Conservation (phyloP, 73 alveolate species). For the Symbiodinium pilosum region DNA sequence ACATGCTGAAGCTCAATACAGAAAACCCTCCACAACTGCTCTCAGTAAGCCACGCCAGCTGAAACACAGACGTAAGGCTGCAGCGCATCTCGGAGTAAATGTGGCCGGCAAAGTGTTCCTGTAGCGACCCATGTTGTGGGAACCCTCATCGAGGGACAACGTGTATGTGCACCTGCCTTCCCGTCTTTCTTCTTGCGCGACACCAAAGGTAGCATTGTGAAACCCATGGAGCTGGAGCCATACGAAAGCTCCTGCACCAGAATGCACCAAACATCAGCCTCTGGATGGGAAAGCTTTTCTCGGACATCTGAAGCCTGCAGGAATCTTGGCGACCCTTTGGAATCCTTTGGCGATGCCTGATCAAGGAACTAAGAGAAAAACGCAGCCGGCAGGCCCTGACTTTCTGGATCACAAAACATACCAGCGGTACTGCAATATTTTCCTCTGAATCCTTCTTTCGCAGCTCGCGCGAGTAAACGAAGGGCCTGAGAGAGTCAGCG, state of each 20-base stretch:
- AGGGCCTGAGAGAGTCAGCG: not conserved
- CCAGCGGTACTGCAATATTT: not conserved
- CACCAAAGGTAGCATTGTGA: not conserved
- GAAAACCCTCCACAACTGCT: too few relatives aligned
- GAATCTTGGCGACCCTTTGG: slow-evolving; percentile 2
- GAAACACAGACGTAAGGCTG: too few relatives aligned
- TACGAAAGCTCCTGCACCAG: not conserved
- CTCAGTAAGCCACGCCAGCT: not conserved
- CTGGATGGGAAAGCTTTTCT: too few relatives aligned
- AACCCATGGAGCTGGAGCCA: not conserved
- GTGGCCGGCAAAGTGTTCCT: slow-evolving; percentile 22
- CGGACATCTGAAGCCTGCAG: too few relatives aligned
- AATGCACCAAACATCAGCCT: not conserved
- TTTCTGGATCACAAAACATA: too few relatives aligned
- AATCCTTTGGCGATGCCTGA: not conserved
- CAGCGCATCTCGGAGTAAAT: slow-evolving; percentile 11
- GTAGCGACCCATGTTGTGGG: not conserved
- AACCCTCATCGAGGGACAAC: too few relatives aligned
- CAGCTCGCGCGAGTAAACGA: not conserved
- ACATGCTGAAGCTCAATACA: not conserved
- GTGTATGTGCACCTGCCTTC: too few relatives aligned
- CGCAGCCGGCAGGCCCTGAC: too few relatives aligned
- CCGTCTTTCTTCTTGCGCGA: slow-evolving; percentile 17
- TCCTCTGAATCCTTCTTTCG: not conserved
- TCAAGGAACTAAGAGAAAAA: not conserved